Conservation (phyloP, 148 eudicot genomes). For the Polygonum maritimum region DNA sequence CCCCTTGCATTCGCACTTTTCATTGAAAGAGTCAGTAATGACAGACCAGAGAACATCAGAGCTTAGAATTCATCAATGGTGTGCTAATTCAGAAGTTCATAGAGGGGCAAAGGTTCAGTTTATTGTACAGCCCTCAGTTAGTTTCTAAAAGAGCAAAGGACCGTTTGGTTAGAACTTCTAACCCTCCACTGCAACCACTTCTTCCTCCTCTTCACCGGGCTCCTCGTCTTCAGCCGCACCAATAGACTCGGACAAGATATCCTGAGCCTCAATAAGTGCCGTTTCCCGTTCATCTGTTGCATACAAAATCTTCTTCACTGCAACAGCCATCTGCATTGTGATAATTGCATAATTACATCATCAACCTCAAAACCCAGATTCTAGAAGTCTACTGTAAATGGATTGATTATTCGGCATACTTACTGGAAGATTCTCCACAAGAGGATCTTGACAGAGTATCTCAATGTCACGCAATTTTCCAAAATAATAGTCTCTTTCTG, state of each 20-base stretch:
- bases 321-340: constrained; percentile 54
- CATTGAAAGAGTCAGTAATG: background rate
- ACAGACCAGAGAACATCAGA: background rate
- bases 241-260: constrained; percentile 24
- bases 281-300: constrained; percentile 69
- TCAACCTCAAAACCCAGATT: background rate
- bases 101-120: constrained; percentile 4
- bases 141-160: background rate
- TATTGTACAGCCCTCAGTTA: constrained; percentile 10
- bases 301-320: constrained; percentile 72
- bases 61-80: constrained; percentile 8
- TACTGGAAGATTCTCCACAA: constrained; percentile 56
- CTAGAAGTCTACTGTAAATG: background rate
- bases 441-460: constrained; percentile 68
- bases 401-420: constrained; percentile 12
- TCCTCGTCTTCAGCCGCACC: constrained; percentile 12
- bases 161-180: background rate
- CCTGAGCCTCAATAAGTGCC: constrained; percentile 59
- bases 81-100: constrained; percentile 5
- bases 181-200: constrained; percentile 4
- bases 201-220: constrained; percentile 4
- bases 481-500: constrained; percentile 87
- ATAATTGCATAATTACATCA: background rate
- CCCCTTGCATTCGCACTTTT: background rate
- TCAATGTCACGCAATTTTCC: constrained; percentile 78